Conservation (phyloP, 345 rosid species). For the Odontarrhena argentea region DNA sequence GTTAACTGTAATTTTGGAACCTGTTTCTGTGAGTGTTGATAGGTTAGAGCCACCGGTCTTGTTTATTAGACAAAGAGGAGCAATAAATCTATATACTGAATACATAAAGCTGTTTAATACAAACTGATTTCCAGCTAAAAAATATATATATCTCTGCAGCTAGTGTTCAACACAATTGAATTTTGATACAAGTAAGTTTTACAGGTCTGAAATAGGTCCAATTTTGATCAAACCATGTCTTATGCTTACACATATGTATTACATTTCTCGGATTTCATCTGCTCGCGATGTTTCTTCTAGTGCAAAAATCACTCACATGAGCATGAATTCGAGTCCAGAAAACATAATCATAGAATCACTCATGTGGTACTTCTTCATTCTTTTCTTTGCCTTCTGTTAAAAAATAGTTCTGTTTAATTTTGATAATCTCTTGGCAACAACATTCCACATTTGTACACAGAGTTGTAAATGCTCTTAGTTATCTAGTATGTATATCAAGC, state of each 20-base stretch:
- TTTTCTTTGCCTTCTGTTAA: conserved; percentile 27
- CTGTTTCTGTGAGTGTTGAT: conserved; percentile 38
- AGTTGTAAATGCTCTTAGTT: conserved; percentile 27
- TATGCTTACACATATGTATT: background rate
- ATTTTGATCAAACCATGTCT: background rate
- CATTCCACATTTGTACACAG: conserved; percentile 24
- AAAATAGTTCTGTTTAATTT: background rate
- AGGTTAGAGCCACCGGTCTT: background rate
- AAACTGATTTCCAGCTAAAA: background rate
- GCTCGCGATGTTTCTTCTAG: too few species aligned
- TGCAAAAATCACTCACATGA: conserved; percentile 20
- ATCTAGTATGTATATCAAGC: conserved; percentile 2
- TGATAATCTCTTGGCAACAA: conserved; percentile 21
- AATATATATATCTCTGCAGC: background rate
- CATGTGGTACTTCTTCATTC: conserved; percentile 25
- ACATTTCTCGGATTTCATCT: background rate
- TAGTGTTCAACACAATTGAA: background rate
- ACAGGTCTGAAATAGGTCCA: too few species aligned
- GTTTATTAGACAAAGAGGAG: conserved; percentile 1
- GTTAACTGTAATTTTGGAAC: conserved; percentile 34
- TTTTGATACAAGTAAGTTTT: background rate
- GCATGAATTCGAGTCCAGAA: conserved; percentile 11
- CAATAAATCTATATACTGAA: background rate
- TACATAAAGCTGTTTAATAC: background rate
- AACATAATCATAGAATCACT: conserved; percentile 2